These are phyloP conservation scores for Cytidiella melzeri DNA, from an alignment of 768 basidiomycete genomes.

Conservation along the genomic window DNA sequence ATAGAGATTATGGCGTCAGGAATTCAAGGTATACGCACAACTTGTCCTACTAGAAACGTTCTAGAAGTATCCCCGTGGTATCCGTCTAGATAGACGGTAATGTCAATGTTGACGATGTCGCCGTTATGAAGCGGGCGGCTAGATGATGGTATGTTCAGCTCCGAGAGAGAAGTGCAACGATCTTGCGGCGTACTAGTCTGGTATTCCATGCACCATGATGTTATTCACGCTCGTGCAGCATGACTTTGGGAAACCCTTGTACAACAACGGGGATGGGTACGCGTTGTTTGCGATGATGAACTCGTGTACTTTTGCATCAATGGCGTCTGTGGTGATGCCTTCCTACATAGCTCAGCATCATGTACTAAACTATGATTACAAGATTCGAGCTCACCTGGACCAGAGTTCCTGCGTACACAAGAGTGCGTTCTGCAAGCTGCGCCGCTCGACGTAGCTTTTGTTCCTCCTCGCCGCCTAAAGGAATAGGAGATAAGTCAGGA, in stretches of 20 bases:
- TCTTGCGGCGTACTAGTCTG: constrained; percentile 64
- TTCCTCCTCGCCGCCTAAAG: constrained; percentile 12
- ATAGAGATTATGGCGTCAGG: background rate
- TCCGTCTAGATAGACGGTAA: constrained; percentile 78
- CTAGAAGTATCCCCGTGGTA: constrained; percentile 88
- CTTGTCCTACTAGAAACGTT: constrained; percentile 77
- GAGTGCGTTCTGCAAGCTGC: constrained; percentile 15
- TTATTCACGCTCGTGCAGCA: constrained; percentile 91
- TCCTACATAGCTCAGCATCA: constrained; percentile 34
- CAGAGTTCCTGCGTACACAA: constrained; percentile 18
- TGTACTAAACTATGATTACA: background rate
- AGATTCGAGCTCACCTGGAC: constrained; percentile 14
- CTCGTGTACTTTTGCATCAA: constrained; percentile 70
- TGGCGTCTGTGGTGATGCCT: constrained; percentile 65
- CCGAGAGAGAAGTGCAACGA: background rate
- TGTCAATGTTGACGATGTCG: constrained; percentile 85
- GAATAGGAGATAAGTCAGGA: constrained; percentile 1
- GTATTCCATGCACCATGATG: constrained; percentile 82
- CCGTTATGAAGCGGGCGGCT: constrained; percentile 78
- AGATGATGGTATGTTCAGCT: too few species aligned
- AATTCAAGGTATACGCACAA: constrained; percentile 44
- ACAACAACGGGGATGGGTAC: constrained; percentile 83
- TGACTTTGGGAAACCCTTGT: constrained; percentile 68
- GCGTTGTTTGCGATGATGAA: constrained; percentile 62
- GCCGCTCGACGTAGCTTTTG: constrained; percentile 16